phyloP scores from a whole-genome alignment of 139 green algal genomes.

The Zygnema cylindricum region DNA sequence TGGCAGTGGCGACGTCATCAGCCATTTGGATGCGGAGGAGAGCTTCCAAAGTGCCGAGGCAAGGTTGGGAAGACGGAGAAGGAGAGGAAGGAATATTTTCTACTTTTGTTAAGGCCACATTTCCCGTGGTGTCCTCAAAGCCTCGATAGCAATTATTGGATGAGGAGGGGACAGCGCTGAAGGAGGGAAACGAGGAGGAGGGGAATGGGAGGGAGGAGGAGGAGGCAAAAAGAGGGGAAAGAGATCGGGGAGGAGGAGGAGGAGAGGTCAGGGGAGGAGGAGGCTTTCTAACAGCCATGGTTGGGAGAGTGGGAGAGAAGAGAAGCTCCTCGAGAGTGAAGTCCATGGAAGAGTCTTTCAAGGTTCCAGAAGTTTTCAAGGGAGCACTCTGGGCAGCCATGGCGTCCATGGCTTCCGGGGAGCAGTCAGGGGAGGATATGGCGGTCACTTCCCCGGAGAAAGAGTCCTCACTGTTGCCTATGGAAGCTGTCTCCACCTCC shows the following conservation, averaged over 20 bases:
- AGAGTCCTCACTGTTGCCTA: conserved; percentile 9
- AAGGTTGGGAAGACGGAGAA: no score
- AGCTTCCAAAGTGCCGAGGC: no score
- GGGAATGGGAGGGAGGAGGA: no score
- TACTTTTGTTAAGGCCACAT: no score
- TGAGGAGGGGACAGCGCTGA: neutral
- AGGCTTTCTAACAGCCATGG: no score
- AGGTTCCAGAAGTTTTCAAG: neutral
- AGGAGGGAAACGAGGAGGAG: neutral
- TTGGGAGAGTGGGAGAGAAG: neutral
- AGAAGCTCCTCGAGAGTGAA: neutral
- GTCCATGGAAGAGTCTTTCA: neutral
- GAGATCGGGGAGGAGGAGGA: no score
- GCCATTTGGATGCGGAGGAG: no score
- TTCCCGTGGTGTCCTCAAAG: no score
- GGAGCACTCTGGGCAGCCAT: neutral
- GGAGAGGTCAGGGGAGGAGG: no score
- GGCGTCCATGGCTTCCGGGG: neutral
- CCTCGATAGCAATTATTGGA: neutral
- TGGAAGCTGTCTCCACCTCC: neutral
- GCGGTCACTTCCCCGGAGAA: neutral
- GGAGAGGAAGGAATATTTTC: no score
- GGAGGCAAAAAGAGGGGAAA: no score
- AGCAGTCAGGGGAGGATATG: neutral
- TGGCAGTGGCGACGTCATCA: no score